Evolutionary conservation across 2,329 filamentous ascomycete genomes (phyloP).

Genomic region (Tolypocladium album): DNA sequence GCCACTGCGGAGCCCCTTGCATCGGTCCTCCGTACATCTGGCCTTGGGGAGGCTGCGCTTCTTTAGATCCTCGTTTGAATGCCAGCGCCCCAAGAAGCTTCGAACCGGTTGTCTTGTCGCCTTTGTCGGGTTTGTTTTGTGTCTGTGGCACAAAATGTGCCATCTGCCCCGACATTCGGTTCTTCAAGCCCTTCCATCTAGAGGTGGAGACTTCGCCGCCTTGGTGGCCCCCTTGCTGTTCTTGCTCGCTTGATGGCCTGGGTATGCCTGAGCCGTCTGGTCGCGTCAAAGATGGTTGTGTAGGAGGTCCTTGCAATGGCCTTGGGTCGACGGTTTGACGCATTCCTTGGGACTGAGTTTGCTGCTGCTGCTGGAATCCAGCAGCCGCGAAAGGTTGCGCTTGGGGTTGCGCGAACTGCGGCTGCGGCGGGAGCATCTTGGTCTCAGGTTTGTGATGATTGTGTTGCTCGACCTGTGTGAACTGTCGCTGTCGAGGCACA

Average conservation of each 20-base stretch:
- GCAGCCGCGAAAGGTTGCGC: background rate
- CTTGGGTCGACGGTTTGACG: background rate
- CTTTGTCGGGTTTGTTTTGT: constrained; percentile 10
- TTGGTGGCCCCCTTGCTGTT: background rate
- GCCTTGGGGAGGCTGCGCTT: background rate
- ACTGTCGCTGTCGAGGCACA: background rate
- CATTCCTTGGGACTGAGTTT: background rate
- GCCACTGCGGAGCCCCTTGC: constrained; percentile 1
- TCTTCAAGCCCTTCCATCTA: constrained; percentile 22
- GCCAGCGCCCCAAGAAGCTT: constrained; percentile 16
- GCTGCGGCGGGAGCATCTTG: background rate
- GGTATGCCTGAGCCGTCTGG: background rate
- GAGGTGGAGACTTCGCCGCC: constrained; percentile 6
- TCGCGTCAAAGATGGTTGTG: background rate
- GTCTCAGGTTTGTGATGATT: background rate
- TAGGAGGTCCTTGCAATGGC: background rate
- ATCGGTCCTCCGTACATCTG: background rate
- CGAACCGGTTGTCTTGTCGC: constrained; percentile 10
- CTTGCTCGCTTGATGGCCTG: background rate
- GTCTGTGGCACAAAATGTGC: constrained; percentile 5
- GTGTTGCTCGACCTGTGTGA: background rate
- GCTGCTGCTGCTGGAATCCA: background rate
- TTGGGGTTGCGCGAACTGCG: background rate
- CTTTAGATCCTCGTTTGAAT: constrained; percentile 21
- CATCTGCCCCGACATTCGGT: constrained; percentile 20